Evolutionary conservation across 768 basidiomycete genomes (phyloP).

Genomic region (Lentinula detonsa): DNA sequence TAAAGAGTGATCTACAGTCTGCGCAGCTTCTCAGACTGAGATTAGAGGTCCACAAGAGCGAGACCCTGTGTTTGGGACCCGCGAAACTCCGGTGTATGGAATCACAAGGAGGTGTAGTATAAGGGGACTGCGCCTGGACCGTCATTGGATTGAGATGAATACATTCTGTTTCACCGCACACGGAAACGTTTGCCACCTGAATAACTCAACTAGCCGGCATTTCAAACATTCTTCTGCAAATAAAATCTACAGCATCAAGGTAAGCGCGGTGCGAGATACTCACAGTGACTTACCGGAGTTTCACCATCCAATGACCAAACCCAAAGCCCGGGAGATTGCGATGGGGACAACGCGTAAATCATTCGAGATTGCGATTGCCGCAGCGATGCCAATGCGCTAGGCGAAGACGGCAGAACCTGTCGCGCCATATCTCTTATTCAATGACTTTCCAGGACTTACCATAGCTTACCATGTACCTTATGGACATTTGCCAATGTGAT

Average conservation of each 20-base stretch:
- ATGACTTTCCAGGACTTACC: background rate
- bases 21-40: too few species aligned
- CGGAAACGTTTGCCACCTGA: too few species aligned
- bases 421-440: background rate
- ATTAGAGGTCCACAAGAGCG: background rate
- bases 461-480: background rate
- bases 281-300: too few species aligned
- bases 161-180: background rate
- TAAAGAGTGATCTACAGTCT: background rate
- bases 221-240: too few species aligned
- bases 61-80: background rate
- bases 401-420: background rate
- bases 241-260: too few species aligned
- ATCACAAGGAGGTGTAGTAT: background rate
- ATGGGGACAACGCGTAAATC: too few species aligned
- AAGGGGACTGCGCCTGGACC: background rate
- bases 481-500: background rate
- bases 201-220: too few species aligned
- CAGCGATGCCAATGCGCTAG: constrained; percentile 1
- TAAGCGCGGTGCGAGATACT: too few species aligned
- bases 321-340: too few species aligned
- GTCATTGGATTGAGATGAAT: background rate
- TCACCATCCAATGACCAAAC: too few species aligned
- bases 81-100: background rate
- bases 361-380: background rate